Evolutionary conservation across 208 protist genomes (phyloP), one percentile per base, ranked within the genome.

Genomic region (Leishmania guyanensis): DNA sequence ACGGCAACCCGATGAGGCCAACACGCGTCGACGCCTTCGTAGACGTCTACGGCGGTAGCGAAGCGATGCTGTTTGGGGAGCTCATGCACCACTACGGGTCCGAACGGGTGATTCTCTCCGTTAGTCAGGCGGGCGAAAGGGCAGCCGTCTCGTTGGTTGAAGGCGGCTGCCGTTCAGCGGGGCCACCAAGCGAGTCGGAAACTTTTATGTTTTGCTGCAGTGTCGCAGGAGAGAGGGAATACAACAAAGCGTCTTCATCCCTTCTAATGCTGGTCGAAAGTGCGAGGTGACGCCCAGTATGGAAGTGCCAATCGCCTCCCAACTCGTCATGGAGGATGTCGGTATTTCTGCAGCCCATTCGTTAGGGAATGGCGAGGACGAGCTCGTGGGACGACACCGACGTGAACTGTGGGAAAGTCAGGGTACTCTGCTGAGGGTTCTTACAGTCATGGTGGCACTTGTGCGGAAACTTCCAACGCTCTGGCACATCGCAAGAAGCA

Each of bases 61-160:
- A 93, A 68, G 81, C 88, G 17, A 69, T 91, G 62, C 83, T 93
- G 4, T 91, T 96, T 53, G n/a, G 54, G 1, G 56, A 78, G n/a
- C 77, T 96, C 16, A 83, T 85, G 22, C 36, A 78, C 71, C 80
- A 81, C 29, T 93, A 92, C 80, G 88, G 88, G 5, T 81, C 86
- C 39, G 89, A 84, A 69, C 81, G 22, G 56, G 56, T 6, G 56
- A 62, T 4, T 6, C 20, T 22, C 56, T 62, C 56, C 22, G 22
- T 5, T n/a, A 62, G 17, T 29, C 56, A 0, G 56, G 56, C 5
- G 22, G 56, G 22, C 22, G 22, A 62, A 29, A 4, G 56, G 22
- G 56, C 56, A 29, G 6, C 8, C 6, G 8, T 8, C 22, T 62
- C 56, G 2, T 26, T 62, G 56, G 0, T 62, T 62, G 17, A 17